Evolutionary conservation across 352 stramenopile species (phyloP).

Genomic region (Phytophthora agathidicida): DNA sequence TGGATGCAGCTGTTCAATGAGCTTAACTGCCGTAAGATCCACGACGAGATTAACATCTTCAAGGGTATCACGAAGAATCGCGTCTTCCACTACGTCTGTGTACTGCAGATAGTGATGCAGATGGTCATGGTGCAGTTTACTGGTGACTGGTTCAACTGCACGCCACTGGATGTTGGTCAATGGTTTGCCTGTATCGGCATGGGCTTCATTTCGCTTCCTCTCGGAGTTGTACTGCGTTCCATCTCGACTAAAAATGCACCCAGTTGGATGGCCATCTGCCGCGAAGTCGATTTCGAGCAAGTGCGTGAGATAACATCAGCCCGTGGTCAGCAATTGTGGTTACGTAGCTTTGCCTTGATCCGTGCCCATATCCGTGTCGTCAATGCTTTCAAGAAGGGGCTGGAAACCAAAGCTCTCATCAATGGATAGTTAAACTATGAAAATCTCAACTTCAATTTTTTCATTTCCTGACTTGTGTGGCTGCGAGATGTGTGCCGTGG

Average conservation of each 20-base stretch:
- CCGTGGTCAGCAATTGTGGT: conserved; percentile 5
- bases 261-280: conserved; percentile 59
- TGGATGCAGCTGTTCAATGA: conserved; percentile 93
- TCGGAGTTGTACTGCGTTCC: conserved; percentile 53
- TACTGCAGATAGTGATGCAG: conserved; percentile 91
- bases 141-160: conserved; percentile 65
- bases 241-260: conserved; percentile 63
- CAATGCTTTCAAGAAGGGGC: conserved; percentile 65
- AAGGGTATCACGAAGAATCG: conserved; percentile 88
- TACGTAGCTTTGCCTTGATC: conserved; percentile 38
- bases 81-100: conserved; percentile 91
- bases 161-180: conserved; percentile 42
- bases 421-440: no score
- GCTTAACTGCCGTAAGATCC: conserved; percentile 79
- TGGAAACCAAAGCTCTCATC: conserved; percentile 33
- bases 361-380: conserved; percentile 63
- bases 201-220: conserved; percentile 49
- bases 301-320: conserved; percentile 37
- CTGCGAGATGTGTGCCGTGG: no score
- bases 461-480: no score
- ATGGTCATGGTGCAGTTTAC: conserved; percentile 94
- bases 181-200: conserved; percentile 67
- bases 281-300: conserved; percentile 47
- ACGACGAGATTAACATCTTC: conserved; percentile 96
- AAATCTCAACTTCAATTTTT: no score